These are phyloP conservation scores for Syzygium grande DNA, from an alignment of 345 rosid species.

Conservation along the genomic window DNA sequence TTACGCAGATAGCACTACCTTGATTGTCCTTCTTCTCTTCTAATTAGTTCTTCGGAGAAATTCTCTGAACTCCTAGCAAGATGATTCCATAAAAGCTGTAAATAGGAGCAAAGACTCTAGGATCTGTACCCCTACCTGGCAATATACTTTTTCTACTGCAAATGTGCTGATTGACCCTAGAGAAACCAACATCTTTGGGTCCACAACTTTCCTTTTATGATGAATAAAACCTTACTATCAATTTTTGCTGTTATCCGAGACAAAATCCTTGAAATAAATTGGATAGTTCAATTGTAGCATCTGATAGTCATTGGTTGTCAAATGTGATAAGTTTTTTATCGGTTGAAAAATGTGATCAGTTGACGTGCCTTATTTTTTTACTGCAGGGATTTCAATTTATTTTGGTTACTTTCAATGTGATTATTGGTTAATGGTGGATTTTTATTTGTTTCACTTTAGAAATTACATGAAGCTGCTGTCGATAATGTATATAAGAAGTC, in stretches of 20 bases:
- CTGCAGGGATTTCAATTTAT: not conserved
- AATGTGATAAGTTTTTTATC: not conserved
- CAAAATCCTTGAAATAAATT: not conserved
- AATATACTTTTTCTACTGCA: not conserved
- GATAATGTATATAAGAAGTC: conserved; percentile 68
- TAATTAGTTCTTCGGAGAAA: not conserved
- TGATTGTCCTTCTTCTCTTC: not conserved
- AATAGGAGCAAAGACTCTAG: not conserved
- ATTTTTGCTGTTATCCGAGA: not conserved
- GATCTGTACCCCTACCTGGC: not conserved
- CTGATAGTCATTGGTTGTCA: not conserved
- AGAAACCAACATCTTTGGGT: not conserved
- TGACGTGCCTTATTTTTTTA: not conserved
- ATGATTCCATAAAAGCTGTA: not conserved
- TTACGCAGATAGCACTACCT: not conserved
- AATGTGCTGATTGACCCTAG: not conserved
- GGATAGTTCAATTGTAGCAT: not conserved
- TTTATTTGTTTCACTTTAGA: conserved; percentile 28
- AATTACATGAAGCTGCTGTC: conserved; percentile 71
- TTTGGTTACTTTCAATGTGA: not conserved
- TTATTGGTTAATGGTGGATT: not conserved
- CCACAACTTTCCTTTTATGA: not conserved
- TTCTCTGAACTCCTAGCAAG: not conserved
- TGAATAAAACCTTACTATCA: not conserved
- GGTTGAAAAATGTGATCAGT: not conserved